Evolutionary conservation across 164 flowering plant genomes (phyloP).

Genomic region (Malania oleifera): DNA sequence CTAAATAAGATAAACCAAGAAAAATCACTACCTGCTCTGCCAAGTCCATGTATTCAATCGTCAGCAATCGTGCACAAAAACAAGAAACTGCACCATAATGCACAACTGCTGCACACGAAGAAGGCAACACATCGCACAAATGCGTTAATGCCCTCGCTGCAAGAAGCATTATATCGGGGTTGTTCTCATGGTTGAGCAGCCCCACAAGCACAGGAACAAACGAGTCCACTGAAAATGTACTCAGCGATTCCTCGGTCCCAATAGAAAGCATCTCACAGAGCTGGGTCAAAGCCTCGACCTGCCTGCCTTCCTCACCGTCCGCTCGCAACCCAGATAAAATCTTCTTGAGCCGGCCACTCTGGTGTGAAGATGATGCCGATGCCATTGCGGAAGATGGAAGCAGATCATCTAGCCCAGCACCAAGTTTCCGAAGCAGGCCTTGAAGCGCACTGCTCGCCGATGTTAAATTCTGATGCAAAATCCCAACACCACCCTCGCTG

Average conservation of each 20-base stretch:
- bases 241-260: slow-evolving; percentile 91
- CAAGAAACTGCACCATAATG: slow-evolving; percentile 91
- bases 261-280: slow-evolving; percentile 94
- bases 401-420: slow-evolving; percentile 92
- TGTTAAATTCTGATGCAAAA: slow-evolving; percentile 73
- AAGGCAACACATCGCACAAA: slow-evolving; percentile 90
- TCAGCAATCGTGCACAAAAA: slow-evolving; percentile 81
- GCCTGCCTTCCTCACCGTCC: slow-evolving; percentile 94
- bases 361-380: slow-evolving; percentile 74
- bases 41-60: slow-evolving; percentile 98
- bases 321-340: slow-evolving; percentile 82
- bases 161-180: slow-evolving; percentile 95
- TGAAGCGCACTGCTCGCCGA: slow-evolving; percentile 93
- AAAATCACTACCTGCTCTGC: slow-evolving; percentile 99
- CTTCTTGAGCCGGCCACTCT: slow-evolving; percentile 87
- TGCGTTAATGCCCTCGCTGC: slow-evolving; percentile 96
- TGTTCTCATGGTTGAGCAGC: slow-evolving; percentile 84
- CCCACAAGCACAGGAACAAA: slow-evolving; percentile 96
- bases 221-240: slow-evolving; percentile 92
- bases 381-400: slow-evolving; percentile 64
- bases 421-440: slow-evolving; percentile 79
- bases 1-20: no score
- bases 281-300: slow-evolving; percentile 92
- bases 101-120: slow-evolving; percentile 95
- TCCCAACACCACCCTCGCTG: slow-evolving; percentile 67